Evolutionary conservation across 2,329 filamentous ascomycete genomes (phyloP).

Genomic region (Pestalotiopsis sp.): DNA sequence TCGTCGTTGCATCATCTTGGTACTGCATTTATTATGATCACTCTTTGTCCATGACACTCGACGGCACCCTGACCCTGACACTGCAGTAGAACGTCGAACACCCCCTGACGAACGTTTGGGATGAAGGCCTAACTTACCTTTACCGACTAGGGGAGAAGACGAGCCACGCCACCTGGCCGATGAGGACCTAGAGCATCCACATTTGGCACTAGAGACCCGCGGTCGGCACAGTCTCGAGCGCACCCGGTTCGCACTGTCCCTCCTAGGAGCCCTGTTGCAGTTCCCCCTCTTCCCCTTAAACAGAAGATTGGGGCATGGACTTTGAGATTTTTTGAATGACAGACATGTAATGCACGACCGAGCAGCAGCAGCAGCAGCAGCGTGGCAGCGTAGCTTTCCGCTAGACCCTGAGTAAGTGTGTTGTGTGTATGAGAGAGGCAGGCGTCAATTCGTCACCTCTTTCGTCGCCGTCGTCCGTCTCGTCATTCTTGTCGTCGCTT

Average conservation of each 20-base stretch:
- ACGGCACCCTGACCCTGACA: neutral
- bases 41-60: neutral
- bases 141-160: neutral
- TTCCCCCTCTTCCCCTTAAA: slow-evolving; percentile 9
- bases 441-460: neutral
- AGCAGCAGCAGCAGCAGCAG: neutral
- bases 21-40: neutral
- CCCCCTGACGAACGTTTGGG: neutral
- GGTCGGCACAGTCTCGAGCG: neutral
- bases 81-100: neutral
- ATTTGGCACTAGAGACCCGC: neutral
- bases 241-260: neutral
- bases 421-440: neutral
- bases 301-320: neutral
- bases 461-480: neutral
- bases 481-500: neutral
- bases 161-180: neutral
- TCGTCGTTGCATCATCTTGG: neutral
- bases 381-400: slow-evolving; percentile 1
- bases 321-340: slow-evolving; percentile 1
- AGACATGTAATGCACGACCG: neutral
- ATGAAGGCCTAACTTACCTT: neutral
- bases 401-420: neutral
- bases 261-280: neutral
- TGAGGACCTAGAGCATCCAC: neutral